phyloP scores from a whole-genome alignment of 371 early-diverging fungal genomes.

The Mucor velutinosus region DNA sequence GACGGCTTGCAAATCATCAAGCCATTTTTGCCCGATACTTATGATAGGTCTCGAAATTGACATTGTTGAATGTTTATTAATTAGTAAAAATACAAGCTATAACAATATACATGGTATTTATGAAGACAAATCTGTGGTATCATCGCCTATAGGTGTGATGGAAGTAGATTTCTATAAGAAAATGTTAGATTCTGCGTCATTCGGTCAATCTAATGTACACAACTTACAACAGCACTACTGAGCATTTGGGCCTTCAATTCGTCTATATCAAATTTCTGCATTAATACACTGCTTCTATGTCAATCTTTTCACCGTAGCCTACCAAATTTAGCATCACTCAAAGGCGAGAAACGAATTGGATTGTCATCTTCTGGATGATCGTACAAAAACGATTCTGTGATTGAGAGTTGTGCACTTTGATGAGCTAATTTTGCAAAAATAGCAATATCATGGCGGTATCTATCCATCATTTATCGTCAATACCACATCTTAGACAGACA shows the following conservation, averaged over 20 bases:
- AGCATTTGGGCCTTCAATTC: not conserved
- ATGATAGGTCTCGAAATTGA: too few relatives aligned
- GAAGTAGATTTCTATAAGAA: not conserved
- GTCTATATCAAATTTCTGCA: not conserved
- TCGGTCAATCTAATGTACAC: not conserved
- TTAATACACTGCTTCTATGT: not conserved
- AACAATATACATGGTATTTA: not conserved
- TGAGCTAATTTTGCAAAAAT: constrained; percentile 76
- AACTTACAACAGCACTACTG: not conserved
- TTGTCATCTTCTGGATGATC: constrained; percentile 64
- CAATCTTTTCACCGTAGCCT: not conserved
- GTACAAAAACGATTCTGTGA: constrained; percentile 70
- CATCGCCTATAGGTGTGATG: not conserved
- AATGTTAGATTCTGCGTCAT: not conserved
- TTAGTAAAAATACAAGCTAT: too few relatives aligned
- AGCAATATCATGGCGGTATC: constrained; percentile 66
- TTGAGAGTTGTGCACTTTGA: constrained; percentile 81
- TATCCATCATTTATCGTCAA: constrained; percentile 11
- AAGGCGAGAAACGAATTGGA: constrained; percentile 59
- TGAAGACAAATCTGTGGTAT: not conserved
- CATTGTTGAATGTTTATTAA: too few relatives aligned
- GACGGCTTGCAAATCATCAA: too few relatives aligned
- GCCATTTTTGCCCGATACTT: too few relatives aligned
- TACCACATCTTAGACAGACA: not conserved
- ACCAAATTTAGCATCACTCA: constrained; percentile 62